Conservation (phyloP, 148 eudicot genomes). For the Heliamphora exappendiculata region DNA sequence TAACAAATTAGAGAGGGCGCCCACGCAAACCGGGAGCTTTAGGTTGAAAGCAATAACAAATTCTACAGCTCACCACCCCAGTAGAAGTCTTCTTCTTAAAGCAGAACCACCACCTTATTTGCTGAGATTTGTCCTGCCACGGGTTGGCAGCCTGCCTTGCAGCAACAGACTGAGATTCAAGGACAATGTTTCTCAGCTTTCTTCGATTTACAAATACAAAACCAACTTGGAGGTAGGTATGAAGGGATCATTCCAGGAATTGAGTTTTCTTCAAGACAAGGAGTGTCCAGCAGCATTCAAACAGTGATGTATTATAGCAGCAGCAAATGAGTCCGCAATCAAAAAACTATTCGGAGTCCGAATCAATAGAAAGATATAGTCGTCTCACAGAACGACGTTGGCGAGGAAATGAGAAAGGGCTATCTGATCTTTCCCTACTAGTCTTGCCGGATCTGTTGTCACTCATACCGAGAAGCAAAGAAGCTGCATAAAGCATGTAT, state of each 20-base stretch:
- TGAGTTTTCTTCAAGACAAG: slow-evolving; percentile 2
- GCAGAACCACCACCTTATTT: not conserved
- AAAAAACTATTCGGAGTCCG: slow-evolving; percentile 54
- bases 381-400: slow-evolving; percentile 69
- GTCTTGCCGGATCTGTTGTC: slow-evolving; percentile 48
- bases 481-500: slow-evolving; percentile 33
- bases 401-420: slow-evolving; percentile 69
- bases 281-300: not conserved
- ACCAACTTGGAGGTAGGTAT: slow-evolving; percentile 7
- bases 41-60: too few relatives aligned
- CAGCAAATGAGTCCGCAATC: not conserved
- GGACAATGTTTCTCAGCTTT: slow-evolving; percentile 1
- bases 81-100: too few relatives aligned
- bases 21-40: too few relatives aligned
- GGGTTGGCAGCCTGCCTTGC: slow-evolving; percentile 1
- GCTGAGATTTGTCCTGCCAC: not conserved
- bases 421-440: slow-evolving; percentile 59
- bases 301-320: not conserved
- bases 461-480: slow-evolving; percentile 50
- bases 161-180: slow-evolving; percentile 3
- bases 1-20: too few relatives aligned
- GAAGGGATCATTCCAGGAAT: slow-evolving; percentile 5
- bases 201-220: slow-evolving; percentile 7
- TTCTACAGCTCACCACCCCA: not conserved
- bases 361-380: slow-evolving; percentile 53